Evolutionary conservation across 306 rosid species (phyloP), one percentile per base, ranked within the genome.

Genomic region (Prunus davidiana): DNA sequence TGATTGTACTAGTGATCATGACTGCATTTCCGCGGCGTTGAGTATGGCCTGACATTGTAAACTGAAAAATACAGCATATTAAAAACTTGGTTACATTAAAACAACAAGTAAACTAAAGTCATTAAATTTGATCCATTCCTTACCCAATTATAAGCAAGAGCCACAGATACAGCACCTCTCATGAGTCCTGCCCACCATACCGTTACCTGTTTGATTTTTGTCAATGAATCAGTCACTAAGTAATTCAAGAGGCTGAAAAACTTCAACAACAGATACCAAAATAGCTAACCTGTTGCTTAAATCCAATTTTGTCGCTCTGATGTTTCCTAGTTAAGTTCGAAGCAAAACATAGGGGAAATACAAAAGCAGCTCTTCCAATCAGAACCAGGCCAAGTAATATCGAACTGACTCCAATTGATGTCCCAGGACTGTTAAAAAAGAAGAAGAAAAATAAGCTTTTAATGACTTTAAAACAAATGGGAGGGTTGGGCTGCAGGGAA

Each of bases 181-280:
- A 86, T 86, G 54, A 88, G 88, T 66, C 93, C 93, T 45, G 90
- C 88, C 93, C 93, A 88, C 91, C 89, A 89, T 64, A 89, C 84
- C 28, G 87, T 84, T 25, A 87, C 66, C 93, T 88, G 87, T 70
- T 78, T 28, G 50, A 83, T 71, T 60, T 47, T 46, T 11, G 6
- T 70, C 15, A 76, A 38, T 18, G 22, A 76, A 43, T 2, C 46
- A n/a, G 25, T 50, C 50, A 9, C 19, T 2, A 72, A n/a, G 55
- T 28, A 20, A 77, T 12, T 38, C 13, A 64, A 19, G 76, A 34
- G n/a, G 64, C 71, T 38, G 57, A 15, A 69, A 73, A 15, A 20
- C 47, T 20, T 56, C n/a, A 60, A 72, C 32, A 67, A 30, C 8
- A 52, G 24, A 46, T 76, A 15, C 54, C 27, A 75, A 76, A 76